Evolutionary conservation across 345 rosid genomes (phyloP).

Genomic region (Camelina neglecta): DNA sequence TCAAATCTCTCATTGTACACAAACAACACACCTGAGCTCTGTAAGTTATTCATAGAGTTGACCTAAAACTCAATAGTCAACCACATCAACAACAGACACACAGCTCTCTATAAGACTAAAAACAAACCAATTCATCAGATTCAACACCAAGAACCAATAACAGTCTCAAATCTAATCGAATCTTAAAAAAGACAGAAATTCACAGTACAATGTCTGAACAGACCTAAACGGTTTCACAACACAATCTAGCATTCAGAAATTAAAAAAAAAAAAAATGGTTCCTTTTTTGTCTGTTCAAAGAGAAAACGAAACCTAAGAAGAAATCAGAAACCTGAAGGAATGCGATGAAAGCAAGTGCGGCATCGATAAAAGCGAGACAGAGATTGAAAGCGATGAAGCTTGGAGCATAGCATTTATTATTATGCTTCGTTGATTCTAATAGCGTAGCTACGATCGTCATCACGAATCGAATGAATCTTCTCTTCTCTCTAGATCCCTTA

Average conservation of each 20-base stretch:
- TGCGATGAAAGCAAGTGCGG: conserved; percentile 44
- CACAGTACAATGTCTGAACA: conserved; percentile 16
- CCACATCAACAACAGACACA: conserved; percentile 12
- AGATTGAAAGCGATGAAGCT: conserved; percentile 46
- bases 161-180: conserved; percentile 1
- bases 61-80: conserved; percentile 41
- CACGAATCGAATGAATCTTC: not conserved
- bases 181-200: not conserved
- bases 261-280: not conserved
- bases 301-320: not conserved
- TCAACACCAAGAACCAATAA: conserved; percentile 5
- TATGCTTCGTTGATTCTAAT: conserved; percentile 18
- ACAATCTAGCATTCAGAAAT: conserved; percentile 20
- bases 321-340: conserved; percentile 40
- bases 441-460: conserved; percentile 31
- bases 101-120: not conserved
- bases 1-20: conserved; percentile 25
- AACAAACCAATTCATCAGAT: not conserved
- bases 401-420: conserved; percentile 36
- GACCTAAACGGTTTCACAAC: not conserved
- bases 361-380: conserved; percentile 42
- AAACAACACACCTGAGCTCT: conserved; percentile 15
- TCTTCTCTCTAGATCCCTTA: conserved; percentile 15
- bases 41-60: conserved; percentile 29
- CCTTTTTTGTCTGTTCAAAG: not conserved